These are phyloP conservation scores for Kockiozyma suomiensis DNA, from an alignment of 805 yeast species.

Conservation along the genomic window DNA sequence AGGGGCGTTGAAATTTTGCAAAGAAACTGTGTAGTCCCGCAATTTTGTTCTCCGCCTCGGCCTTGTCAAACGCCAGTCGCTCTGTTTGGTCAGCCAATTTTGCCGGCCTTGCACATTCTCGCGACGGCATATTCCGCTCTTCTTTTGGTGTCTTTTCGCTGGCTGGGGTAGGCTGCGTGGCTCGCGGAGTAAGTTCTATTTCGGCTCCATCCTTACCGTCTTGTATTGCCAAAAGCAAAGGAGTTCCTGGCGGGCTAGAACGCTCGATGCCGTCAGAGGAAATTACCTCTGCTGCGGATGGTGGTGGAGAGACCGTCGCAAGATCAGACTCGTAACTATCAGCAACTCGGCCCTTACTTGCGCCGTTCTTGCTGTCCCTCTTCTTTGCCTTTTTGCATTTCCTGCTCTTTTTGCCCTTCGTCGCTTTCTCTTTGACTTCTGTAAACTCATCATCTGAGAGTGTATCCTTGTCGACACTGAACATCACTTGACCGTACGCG, in stretches of 20 bases:
- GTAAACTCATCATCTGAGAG: background rate
- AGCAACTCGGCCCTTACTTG: background rate
- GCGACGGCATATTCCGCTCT: background rate
- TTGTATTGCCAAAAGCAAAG: background rate
- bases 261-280: background rate
- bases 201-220: background rate
- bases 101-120: background rate
- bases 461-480: constrained; percentile 1
- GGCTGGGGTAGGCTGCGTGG: background rate
- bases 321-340: background rate
- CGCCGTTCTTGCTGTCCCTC: background rate
- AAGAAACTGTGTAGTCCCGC: background rate
- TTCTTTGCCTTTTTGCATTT: background rate
- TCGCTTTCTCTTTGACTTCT: constrained; percentile 3
- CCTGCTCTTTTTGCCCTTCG: background rate
- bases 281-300: background rate
- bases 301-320: background rate
- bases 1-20: background rate
- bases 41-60: background rate
- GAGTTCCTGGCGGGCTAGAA: background rate
- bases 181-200: background rate
- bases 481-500: constrained; percentile 27
- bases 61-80: background rate
- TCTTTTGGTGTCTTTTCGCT: background rate
- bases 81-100: background rate